Evolutionary conservation across 129 eudicot genomes (phyloP).

Genomic region (Solidago caesia): DNA sequence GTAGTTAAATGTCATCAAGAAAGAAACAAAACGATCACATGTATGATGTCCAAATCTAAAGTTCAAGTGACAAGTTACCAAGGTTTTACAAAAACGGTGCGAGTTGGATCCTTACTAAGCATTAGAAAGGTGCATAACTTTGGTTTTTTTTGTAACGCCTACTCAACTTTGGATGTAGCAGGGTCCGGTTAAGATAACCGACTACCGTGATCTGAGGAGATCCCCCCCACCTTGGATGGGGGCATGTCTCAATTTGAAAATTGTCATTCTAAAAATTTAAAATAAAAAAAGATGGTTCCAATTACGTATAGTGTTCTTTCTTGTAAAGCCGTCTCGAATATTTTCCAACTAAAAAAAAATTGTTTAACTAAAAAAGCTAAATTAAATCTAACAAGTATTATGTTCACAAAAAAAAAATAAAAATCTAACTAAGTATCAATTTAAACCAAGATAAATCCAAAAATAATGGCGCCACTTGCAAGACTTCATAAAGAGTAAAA

Average conservation of each 20-base stretch:
- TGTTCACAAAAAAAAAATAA: background rate
- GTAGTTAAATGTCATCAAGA: background rate
- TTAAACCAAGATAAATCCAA: slow-evolving; percentile 3
- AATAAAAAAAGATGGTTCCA: background rate
- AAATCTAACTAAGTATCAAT: background rate
- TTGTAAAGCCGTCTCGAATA: slow-evolving; percentile 25
- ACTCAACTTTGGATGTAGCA: no score
- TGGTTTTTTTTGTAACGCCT: no score
- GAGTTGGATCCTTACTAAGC: no score
- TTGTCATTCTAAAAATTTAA: no score
- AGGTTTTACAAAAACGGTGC: no score
- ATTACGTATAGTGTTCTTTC: slow-evolving; percentile 23
- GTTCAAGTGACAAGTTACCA: no score
- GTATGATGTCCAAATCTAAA: slow-evolving; percentile 7
- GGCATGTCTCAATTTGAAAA: no score
- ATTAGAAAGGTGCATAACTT: no score
- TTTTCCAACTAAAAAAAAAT: background rate
- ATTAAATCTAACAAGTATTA: background rate
- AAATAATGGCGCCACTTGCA: slow-evolving; percentile 19
- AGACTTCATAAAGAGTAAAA: slow-evolving; percentile 7
- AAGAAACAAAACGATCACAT: slow-evolving; percentile 17
- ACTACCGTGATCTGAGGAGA: no score
- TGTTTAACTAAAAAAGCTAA: slow-evolving; percentile 9
- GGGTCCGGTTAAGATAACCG: no score
- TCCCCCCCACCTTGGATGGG: no score